A percentile compares a stretch with the other conserved stretches of the same genome.
Evolutionary conservation across 805 yeast genomes (phyloP).

Genomic region (Zygosaccharomyces pseudorouxii): DNA sequence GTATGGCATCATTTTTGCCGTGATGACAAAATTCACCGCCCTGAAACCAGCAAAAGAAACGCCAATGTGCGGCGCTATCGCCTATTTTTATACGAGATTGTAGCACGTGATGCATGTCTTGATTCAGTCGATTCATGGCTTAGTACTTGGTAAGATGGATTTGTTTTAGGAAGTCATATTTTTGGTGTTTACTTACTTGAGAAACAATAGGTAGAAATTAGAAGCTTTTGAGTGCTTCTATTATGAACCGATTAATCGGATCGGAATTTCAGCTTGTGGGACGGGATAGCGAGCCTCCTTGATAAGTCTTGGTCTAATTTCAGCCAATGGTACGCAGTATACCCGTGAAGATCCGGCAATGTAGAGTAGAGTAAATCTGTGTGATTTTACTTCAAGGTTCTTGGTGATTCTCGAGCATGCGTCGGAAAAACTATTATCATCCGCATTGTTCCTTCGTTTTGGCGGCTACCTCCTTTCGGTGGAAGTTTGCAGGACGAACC

Average conservation of each 20-base stretch:
- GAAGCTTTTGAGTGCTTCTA: not conserved
- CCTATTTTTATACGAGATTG: not conserved
- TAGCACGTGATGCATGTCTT: not conserved
- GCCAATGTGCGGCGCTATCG: not conserved
- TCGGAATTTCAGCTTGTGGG: not conserved
- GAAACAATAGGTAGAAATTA: not conserved
- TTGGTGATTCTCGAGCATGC: not conserved
- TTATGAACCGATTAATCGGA: not conserved
- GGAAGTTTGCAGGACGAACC: too few species aligned
- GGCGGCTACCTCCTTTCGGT: not conserved
- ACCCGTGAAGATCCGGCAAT: not conserved
- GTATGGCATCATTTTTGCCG: constrained; percentile 1
- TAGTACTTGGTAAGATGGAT: not conserved
- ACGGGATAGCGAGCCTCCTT: not conserved
- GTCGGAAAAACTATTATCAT: not conserved
- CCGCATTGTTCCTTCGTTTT: not conserved
- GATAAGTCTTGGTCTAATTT: not conserved
- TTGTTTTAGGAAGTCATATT: not conserved
- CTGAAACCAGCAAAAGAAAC: not conserved
- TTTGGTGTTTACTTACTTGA: not conserved
- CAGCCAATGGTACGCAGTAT: not conserved
- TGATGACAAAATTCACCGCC: not conserved
- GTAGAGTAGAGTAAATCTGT: not conserved
- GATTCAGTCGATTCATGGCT: too few species aligned
- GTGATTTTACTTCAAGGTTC: too few species aligned